Evolutionary conservation across 2,329 filamentous ascomycete species (phyloP).

Genomic region (Cladosporium phlei): DNA sequence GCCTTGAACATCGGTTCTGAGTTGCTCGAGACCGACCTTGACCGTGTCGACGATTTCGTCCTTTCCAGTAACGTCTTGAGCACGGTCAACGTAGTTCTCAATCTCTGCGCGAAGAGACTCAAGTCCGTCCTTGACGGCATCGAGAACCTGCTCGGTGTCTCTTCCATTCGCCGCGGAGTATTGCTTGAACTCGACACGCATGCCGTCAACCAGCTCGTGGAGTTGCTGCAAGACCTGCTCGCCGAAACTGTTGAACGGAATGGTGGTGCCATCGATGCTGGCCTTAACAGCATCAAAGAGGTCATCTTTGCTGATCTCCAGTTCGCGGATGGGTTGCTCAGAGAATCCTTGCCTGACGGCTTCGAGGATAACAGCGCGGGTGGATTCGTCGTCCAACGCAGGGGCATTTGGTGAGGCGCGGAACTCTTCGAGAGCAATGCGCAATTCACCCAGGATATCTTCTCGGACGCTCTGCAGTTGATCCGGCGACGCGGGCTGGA

Average conservation of each 20-base stretch:
- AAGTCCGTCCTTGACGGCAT: constrained; percentile 81
- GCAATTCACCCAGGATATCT: constrained; percentile 76
- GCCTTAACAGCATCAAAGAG: constrained; percentile 56
- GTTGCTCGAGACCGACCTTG: constrained; percentile 57
- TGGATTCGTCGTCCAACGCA: constrained; percentile 42
- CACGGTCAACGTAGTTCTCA: constrained; percentile 72
- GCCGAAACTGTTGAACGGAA: constrained; percentile 50
- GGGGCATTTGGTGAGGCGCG: constrained; percentile 48
- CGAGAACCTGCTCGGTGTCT: constrained; percentile 82
- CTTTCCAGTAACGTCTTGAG: constrained; percentile 63
- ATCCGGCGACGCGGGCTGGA: constrained; percentile 65
- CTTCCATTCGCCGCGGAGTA: constrained; percentile 73
- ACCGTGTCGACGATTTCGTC: constrained; percentile 73
- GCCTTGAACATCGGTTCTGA: constrained; percentile 58
- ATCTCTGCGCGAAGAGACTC: constrained; percentile 76
- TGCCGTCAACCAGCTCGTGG: constrained; percentile 55
- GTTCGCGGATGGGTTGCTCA: constrained; percentile 40
- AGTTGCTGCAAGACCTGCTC: constrained; percentile 58
- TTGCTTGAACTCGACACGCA: constrained; percentile 66
- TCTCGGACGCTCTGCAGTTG: constrained; percentile 65
- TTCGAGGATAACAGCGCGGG: constrained; percentile 52
- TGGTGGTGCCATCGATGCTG: constrained; percentile 50
- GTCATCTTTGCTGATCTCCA: constrained; percentile 47
- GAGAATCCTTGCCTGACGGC: constrained; percentile 57
- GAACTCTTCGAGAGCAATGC: constrained; percentile 81